phyloP scores from a whole-genome alignment of 306 rosid genomes.

The Corylus heterophylla region DNA sequence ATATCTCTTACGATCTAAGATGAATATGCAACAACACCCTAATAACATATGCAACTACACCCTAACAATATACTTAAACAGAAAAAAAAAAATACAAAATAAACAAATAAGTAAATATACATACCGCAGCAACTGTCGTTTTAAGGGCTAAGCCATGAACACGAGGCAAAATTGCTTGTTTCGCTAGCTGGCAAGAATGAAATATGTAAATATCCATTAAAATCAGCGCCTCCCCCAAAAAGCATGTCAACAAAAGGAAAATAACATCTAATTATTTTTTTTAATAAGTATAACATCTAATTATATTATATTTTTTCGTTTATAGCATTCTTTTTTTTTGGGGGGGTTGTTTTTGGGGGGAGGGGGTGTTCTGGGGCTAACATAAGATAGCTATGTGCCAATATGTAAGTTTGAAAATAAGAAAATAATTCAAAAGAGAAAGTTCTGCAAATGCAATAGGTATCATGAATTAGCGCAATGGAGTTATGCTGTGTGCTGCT shows the following conservation, averaged over 20 bases:
- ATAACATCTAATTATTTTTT: not conserved
- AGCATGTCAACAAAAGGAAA: slow-evolving; percentile 19
- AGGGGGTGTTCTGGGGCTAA: too few relatives aligned
- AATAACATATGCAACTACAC: not conserved
- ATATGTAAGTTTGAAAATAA: too few relatives aligned
- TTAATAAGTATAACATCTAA: not conserved
- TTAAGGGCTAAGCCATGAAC: slow-evolving; percentile 94
- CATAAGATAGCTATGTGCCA: too few relatives aligned
- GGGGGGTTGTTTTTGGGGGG: too few relatives aligned
- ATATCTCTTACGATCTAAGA: not conserved
- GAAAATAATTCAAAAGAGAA: too few relatives aligned
- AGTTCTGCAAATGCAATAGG: too few relatives aligned
- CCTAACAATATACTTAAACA: not conserved
- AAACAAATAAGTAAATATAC: slow-evolving; percentile 30
- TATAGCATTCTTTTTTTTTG: not conserved
- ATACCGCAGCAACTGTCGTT: slow-evolving; percentile 97
- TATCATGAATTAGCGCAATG: too few relatives aligned
- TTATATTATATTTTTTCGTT: not conserved
- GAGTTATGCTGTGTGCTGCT: too few relatives aligned
- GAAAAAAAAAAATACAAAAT: slow-evolving; percentile 12
- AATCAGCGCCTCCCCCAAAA: slow-evolving; percentile 11
- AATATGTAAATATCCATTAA: slow-evolving; percentile 24
- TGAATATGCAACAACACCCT: not conserved
- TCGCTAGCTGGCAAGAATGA: slow-evolving; percentile 65
- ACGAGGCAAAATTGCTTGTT: slow-evolving; percentile 90